Evolutionary conservation across 2,329 filamentous ascomycete genomes (phyloP), one percentile per base, ranked within the genome.

Genomic region (Thielaviopsis musarum): DNA sequence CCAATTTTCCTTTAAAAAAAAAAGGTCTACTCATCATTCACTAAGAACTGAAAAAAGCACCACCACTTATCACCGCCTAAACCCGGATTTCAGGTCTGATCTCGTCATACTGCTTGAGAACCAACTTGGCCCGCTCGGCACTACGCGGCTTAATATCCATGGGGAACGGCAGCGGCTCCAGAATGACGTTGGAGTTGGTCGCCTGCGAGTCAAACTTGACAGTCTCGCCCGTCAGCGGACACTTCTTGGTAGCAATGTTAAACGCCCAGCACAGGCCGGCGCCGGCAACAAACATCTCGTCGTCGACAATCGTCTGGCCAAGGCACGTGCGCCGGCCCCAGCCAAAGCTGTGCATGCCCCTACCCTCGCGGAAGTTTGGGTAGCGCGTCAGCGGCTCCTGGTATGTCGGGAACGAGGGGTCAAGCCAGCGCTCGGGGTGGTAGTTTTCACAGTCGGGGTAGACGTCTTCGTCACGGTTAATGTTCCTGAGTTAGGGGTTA

Each of bases 361-460:
- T 69, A 45, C 75, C 75, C 66, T 78, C 75, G 64, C 81, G 79
- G 66, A 85, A 77, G 67, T 78, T 82, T 17, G 83, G 82, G 65
- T 79, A 84, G 59, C 76, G 75, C 1, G 76, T 76, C n/a, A 85
- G 74, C 0, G 82, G 82, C 65, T 80, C 81, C 65, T 83, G 78
- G 70, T 78, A 85, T 0, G 82, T 83, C 0, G 82, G 82, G 75
- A 77, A 85, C 21, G 70, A 71, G n/a, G 77, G 69, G 64, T 83
- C 77, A 12, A 86, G 74, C 72, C 79, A 86, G 48, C 82, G 76
- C 64, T 83, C 81, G 0, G 83, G 82, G 28, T 74, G 77, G 70
- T 76, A 85, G 64, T 70, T 75, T 54, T 85, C 80, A n/a, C 80
- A 78, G 65, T 84, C 78, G 1, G 81, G 81, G 65, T 85, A 86